Evolutionary conservation across 192 early-diverging fungal genomes (phyloP).

Genomic region (Linnemannia hyalina): DNA sequence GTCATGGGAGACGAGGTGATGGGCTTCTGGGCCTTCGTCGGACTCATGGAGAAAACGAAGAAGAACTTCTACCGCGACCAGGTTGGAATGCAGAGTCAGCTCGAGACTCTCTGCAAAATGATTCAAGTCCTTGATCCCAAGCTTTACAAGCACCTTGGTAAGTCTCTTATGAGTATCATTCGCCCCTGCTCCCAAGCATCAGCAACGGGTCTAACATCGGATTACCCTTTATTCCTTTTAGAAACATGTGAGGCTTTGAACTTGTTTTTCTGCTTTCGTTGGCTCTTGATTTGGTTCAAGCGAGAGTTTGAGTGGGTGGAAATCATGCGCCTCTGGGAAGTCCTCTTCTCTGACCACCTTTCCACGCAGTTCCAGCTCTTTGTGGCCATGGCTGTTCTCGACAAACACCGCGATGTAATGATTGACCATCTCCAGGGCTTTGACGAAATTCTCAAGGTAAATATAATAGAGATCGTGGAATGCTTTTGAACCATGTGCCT

Average conservation of each 20-base stretch:
- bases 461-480: not conserved
- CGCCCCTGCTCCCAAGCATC: not conserved
- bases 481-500: too few species aligned
- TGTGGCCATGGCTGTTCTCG: conserved; percentile 95
- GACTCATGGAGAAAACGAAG: conserved; percentile 92
- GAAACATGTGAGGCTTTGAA: conserved; percentile 87
- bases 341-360: conserved; percentile 80
- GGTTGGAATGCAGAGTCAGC: conserved; percentile 92
- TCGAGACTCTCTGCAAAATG: conserved; percentile 83
- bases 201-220: not conserved
- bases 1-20: conserved; percentile 91
- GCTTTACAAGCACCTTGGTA: conserved; percentile 85
- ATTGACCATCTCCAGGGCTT: conserved; percentile 85
- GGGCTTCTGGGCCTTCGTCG: conserved; percentile 94
- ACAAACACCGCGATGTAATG: conserved; percentile 86
- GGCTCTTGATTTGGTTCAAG: conserved; percentile 97
- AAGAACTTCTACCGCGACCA: conserved; percentile 94
- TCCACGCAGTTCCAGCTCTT: conserved; percentile 91
- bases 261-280: conserved; percentile 98
- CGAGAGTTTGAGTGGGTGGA: conserved; percentile 95
- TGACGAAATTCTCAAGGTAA: conserved; percentile 95
- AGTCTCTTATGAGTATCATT: not conserved
- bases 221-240: conserved; percentile 6
- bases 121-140: conserved; percentile 90
- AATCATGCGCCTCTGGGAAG: conserved; percentile 90